phyloP scores from a whole-genome alignment of 73 alveolate genomes.

The Blepharisma stoltei region DNA sequence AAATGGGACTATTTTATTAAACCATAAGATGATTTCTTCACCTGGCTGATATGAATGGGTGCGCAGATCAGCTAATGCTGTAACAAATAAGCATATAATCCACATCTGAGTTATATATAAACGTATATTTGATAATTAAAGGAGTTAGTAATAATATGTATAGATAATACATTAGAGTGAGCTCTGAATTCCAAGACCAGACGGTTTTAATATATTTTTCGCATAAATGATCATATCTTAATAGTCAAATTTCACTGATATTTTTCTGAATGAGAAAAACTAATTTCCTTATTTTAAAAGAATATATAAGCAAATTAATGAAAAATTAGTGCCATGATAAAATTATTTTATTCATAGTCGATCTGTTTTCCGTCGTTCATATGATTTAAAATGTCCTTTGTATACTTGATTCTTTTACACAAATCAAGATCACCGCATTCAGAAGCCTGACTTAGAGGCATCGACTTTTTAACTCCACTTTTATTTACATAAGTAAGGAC shows the following conservation, averaged over 20 bases:
- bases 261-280: too few relatives aligned
- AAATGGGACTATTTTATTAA: conserved; percentile 27
- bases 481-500: conserved; percentile 76
- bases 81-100: neutral
- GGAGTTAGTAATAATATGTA: too few relatives aligned
- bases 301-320: too few relatives aligned
- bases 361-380: conserved; percentile 47
- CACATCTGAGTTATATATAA: neutral
- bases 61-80: neutral
- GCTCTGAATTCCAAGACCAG: too few relatives aligned
- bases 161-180: too few relatives aligned
- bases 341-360: neutral
- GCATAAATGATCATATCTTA: too few relatives aligned
- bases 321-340: too few relatives aligned
- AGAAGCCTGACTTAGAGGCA: conserved; percentile 69
- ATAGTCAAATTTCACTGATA: too few relatives aligned
- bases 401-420: conserved; percentile 80
- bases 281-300: too few relatives aligned
- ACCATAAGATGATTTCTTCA: conserved; percentile 29
- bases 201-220: too few relatives aligned
- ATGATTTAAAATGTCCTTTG: conserved; percentile 77
- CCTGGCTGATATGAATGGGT: conserved; percentile 17
- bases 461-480: conserved; percentile 65
- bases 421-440: conserved; percentile 70
- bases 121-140: too few relatives aligned